Evolutionary conservation across 2,329 filamentous ascomycete genomes (phyloP).

Genomic region (Aspergillus caelatus): DNA sequence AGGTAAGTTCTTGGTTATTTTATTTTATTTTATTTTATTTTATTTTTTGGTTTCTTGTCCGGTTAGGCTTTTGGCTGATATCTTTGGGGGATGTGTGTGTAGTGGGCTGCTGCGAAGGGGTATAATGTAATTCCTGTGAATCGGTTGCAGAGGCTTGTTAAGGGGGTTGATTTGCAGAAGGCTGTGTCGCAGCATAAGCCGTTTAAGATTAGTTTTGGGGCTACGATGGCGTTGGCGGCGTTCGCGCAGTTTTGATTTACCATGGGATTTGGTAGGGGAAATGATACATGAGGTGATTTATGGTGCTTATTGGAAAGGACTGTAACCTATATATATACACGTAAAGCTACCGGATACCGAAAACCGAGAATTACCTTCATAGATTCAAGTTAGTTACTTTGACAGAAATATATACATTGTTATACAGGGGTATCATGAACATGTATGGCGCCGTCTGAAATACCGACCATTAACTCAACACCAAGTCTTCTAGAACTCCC

Average conservation of each 20-base stretch:
- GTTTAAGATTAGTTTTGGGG: slow-evolving; percentile 51
- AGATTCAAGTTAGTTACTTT: neutral
- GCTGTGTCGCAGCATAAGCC: slow-evolving; percentile 44
- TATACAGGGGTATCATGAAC: slow-evolving; percentile 39
- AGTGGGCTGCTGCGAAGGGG: slow-evolving; percentile 51
- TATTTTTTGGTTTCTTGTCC: neutral
- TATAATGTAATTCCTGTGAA: slow-evolving; percentile 49
- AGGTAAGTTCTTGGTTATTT: slow-evolving; percentile 37
- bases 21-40: slow-evolving; percentile 5
- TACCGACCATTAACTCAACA: slow-evolving; percentile 35
- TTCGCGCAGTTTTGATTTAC: slow-evolving; percentile 44
- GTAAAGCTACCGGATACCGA: neutral
- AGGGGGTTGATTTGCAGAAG: slow-evolving; percentile 42
- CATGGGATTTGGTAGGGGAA: neutral
- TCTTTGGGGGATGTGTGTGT: neutral
- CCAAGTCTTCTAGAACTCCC: slow-evolving; percentile 77
- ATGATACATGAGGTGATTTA: neutral
- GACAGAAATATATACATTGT: slow-evolving; percentile 9
- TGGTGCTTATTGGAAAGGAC: neutral
- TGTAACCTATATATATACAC: neutral
- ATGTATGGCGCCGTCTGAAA: slow-evolving; percentile 16
- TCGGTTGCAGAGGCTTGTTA: slow-evolving; percentile 45
- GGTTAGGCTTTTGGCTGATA: neutral
- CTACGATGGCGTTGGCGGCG: slow-evolving; percentile 48
- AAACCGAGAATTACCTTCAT: neutral